phyloP scores from a whole-genome alignment of 2,329 filamentous ascomycete genomes.

The Mollisia scopiformis region DNA sequence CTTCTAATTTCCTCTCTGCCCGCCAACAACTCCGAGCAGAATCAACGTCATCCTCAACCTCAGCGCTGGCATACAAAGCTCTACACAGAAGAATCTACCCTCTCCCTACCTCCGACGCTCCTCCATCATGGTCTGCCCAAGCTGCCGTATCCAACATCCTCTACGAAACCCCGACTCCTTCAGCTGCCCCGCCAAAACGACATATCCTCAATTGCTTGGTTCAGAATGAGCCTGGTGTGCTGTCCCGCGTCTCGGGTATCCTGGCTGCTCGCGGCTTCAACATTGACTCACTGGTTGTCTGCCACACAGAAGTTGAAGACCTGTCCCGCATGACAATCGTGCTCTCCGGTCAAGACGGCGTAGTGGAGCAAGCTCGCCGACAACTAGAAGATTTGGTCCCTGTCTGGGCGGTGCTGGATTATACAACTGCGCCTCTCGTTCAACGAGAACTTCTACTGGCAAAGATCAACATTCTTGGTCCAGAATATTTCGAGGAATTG shows the following conservation, averaged over 20 bases:
- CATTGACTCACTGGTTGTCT: slow-evolving; percentile 97
- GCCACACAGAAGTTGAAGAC: slow-evolving; percentile 96
- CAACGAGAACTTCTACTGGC: slow-evolving; percentile 94
- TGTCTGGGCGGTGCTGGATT: slow-evolving; percentile 97
- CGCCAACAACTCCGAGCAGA: slow-evolving; percentile 35
- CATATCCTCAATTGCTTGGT: slow-evolving; percentile 98
- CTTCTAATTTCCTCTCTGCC: slow-evolving; percentile 21
- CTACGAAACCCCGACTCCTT: slow-evolving; percentile 93
- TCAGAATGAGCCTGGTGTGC: slow-evolving; percentile 96
- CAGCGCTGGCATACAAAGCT: slow-evolving; percentile 95
- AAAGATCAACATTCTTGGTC: slow-evolving; percentile 95
- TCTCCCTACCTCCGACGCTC: slow-evolving; percentile 75
- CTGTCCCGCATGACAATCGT: slow-evolving; percentile 99
- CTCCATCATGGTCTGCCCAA: slow-evolving; percentile 84
- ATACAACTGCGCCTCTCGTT: slow-evolving; percentile 88
- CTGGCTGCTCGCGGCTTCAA: slow-evolving; percentile 97
- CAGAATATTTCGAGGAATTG: slow-evolving; percentile 97
- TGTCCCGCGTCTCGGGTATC: slow-evolving; percentile 95
- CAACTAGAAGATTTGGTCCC: slow-evolving; percentile 97
- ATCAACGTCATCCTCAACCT: slow-evolving; percentile 74
- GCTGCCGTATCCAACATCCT: slow-evolving; percentile 97
- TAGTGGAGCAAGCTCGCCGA: slow-evolving; percentile 93
- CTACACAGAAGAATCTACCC: slow-evolving; percentile 88
- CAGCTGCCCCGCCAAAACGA: slow-evolving; percentile 82
- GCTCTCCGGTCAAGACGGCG: slow-evolving; percentile 91